A percentile compares a stretch with the other conserved stretches of the same genome.
These are phyloP conservation scores for Cryoendolithus antarcticus DNA, from an alignment of 2,329 filamentous ascomycete genomes.

Conservation along the genomic window DNA sequence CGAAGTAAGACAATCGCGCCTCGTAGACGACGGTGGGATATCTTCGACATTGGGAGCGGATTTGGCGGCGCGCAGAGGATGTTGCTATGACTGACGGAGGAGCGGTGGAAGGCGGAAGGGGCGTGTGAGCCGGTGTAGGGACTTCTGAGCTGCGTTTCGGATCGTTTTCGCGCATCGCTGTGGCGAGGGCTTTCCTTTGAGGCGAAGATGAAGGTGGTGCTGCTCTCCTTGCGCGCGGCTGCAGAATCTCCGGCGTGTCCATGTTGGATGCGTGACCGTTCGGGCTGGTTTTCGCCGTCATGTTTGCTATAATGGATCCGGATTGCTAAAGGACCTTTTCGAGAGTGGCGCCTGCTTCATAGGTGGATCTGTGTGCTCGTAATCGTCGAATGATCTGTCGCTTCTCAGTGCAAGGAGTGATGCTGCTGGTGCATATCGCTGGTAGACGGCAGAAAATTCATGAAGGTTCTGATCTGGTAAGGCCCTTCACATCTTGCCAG, in stretches of 20 bases:
- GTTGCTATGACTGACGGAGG: constrained; percentile 84
- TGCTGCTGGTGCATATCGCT: no score
- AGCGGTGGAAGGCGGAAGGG: constrained; percentile 75
- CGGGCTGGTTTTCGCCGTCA: constrained; percentile 6
- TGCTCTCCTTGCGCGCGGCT: constrained; percentile 17
- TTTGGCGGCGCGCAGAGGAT: constrained; percentile 71
- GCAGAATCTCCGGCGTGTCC: constrained; percentile 10
- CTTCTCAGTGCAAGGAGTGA: no score
- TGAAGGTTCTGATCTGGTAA: no score
- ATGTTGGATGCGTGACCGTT: constrained; percentile 7
- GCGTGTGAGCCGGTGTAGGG: constrained; percentile 47
- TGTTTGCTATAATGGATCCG: not conserved
- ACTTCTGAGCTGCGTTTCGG: not conserved
- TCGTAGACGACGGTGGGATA: constrained; percentile 92
- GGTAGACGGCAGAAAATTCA: no score
- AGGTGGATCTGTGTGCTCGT: no score
- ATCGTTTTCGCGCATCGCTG: not conserved
- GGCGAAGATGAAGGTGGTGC: constrained; percentile 2
- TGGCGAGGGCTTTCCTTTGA: constrained; percentile 6
- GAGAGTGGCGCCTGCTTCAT: no score
- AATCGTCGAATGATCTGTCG: no score
- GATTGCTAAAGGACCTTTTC: no score
- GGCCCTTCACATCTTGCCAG: no score
- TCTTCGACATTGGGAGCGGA: constrained; percentile 55
- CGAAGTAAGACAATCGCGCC: constrained; percentile 86